phyloP scores from a whole-genome alignment of 495 filamentous ascomycete species.

The Poronia punctata region DNA sequence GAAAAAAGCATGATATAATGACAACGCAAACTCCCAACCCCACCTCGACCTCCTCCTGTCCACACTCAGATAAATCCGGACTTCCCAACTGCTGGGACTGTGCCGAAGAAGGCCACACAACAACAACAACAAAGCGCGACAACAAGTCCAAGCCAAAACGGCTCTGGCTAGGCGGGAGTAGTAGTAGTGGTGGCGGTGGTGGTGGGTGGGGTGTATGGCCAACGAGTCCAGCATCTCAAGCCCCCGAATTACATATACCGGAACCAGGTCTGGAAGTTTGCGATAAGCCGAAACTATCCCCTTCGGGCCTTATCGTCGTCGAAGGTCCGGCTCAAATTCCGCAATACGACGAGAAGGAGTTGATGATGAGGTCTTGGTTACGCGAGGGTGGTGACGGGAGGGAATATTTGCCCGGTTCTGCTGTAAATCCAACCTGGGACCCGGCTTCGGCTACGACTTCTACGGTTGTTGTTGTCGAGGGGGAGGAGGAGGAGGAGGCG shows the following conservation, averaged over 20 bases:
- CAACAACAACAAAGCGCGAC: constrained; percentile 1
- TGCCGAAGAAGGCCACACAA: constrained; percentile 10
- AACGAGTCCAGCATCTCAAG: too few species aligned
- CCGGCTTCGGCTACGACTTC: not conserved
- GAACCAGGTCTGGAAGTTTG: constrained; percentile 15
- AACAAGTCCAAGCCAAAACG: constrained; percentile 2
- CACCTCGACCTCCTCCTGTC: not conserved
- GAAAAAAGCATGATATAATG: too few species aligned
- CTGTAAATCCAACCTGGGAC: too few species aligned
- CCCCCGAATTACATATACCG: constrained; percentile 10
- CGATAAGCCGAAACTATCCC: not conserved
- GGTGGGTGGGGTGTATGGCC: too few species aligned
- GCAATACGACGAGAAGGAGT: too few species aligned
- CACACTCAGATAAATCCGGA: constrained; percentile 11
- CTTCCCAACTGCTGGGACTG: constrained; percentile 18
- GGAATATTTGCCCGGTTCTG: too few species aligned
- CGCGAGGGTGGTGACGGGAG: too few species aligned
- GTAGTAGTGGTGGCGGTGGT: too few species aligned
- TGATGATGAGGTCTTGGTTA: constrained; percentile 9
- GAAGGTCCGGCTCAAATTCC: too few species aligned
- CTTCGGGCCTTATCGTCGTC: constrained; percentile 11
- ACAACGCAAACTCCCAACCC: not conserved
- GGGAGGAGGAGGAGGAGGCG: not conserved
- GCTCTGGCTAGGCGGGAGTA: too few species aligned
- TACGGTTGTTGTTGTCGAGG: not conserved